Evolutionary conservation across 139 green algal genomes (phyloP).

Genomic region (Haematococcus lacustris): DNA sequence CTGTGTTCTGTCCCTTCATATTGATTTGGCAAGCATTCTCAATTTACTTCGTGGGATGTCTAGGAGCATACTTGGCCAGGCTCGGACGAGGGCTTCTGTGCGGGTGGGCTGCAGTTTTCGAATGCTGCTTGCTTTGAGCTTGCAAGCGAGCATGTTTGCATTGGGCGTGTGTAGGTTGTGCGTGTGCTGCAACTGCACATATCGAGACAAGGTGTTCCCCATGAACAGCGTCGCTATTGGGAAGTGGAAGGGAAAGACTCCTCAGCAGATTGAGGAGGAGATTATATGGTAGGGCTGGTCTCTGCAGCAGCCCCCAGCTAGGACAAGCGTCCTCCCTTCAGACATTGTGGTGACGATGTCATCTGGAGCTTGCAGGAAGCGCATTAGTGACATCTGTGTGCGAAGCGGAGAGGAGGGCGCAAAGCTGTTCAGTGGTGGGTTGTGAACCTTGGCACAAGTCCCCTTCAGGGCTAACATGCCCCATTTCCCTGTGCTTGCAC

Average conservation of each 20-base stretch:
- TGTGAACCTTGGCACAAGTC: background rate
- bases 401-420: conserved; percentile 7
- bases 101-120: background rate
- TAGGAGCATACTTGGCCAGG: conserved; percentile 12
- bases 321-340: background rate
- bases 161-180: conserved; percentile 9
- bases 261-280: conserved; percentile 14
- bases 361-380: conserved; percentile 7
- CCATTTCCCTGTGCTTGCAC: too few species aligned
- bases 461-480: background rate
- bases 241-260: conserved; percentile 12
- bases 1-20: background rate
- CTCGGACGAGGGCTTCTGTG: conserved; percentile 8
- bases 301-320: background rate
- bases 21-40: background rate
- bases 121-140: background rate
- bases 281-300: conserved; percentile 13
- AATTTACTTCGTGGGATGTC: conserved; percentile 25
- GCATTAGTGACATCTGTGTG: conserved; percentile 12
- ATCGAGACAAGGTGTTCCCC: conserved; percentile 22
- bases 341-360: background rate
- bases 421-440: conserved; percentile 21
- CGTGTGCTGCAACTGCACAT: conserved; percentile 30
- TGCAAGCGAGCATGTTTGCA: background rate
- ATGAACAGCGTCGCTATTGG: conserved; percentile 2